These are phyloP conservation scores for Dysphania ambrosioides DNA, from an alignment of 148 eudicot species.

Conservation along the genomic window DNA sequence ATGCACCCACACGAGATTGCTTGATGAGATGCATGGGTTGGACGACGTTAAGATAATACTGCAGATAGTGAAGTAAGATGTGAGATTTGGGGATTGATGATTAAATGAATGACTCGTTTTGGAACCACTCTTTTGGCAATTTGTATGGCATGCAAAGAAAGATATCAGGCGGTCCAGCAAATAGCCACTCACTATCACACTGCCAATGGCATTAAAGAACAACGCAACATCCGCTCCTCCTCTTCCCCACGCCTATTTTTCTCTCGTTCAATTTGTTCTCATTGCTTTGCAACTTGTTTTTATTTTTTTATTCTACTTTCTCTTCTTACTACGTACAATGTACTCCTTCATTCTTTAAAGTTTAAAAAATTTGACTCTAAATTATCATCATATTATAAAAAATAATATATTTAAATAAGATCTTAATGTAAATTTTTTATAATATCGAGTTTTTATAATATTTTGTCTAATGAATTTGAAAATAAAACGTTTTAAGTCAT, in stretches of 20 bases:
- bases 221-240: slow-evolving; percentile 24
- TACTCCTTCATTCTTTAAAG: no score
- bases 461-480: no score
- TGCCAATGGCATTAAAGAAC: not conserved
- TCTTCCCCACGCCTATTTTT: slow-evolving; percentile 14
- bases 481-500: no score
- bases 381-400: no score
- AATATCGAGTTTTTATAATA: no score
- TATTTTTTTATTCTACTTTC: no score
- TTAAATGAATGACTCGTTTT: slow-evolving; percentile 13
- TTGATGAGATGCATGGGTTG: not conserved
- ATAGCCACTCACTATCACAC: not conserved
- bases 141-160: not conserved
- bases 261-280: not conserved
- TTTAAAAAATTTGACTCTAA: no score
- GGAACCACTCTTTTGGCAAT: slow-evolving; percentile 11
- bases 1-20: no score
- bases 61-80: not conserved
- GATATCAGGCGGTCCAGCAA: not conserved
- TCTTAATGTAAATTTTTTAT: no score
- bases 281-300: not conserved
- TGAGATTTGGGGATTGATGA: slow-evolving; percentile 11
- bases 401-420: no score
- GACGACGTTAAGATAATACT: not conserved
- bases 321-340: no score